A percentile compares a stretch with the other conserved stretches of the same genome.
phyloP scores from a whole-genome alignment of 768 basidiomycete species.

The Lentinula guzmanii region DNA sequence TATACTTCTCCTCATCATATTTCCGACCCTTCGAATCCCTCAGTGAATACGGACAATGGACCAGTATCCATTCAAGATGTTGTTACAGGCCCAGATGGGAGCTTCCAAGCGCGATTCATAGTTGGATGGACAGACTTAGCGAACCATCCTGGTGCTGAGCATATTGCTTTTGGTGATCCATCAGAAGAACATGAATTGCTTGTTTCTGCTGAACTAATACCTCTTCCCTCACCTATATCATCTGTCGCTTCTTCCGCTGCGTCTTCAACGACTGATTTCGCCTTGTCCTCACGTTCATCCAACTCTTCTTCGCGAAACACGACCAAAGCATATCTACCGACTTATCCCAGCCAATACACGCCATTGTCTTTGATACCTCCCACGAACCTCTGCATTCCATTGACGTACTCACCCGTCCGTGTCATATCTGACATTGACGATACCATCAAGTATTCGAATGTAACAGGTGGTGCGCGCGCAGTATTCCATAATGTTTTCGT shows the following conservation, averaged over 20 bases:
- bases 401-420: constrained; percentile 61
- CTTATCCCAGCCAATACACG: background rate
- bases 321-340: background rate
- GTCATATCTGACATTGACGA: constrained; percentile 95
- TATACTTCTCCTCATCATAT: constrained; percentile 14
- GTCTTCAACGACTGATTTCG: constrained; percentile 5
- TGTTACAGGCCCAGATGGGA: constrained; percentile 62
- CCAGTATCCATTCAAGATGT: constrained; percentile 47
- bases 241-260: constrained; percentile 6
- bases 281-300: background rate
- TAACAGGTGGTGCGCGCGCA: constrained; percentile 72
- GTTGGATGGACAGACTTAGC: constrained; percentile 69
- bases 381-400: constrained; percentile 31
- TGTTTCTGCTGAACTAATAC: constrained; percentile 44
- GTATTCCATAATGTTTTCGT: constrained; percentile 93
- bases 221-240: constrained; percentile 26
- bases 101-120: constrained; percentile 58
- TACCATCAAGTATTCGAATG: constrained; percentile 76
- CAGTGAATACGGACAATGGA: constrained; percentile 22
- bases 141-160: constrained; percentile 49
- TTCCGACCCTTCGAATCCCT: constrained; percentile 12
- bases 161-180: constrained; percentile 51
- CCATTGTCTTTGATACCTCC: background rate
- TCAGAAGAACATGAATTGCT: constrained; percentile 49
- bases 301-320: background rate